Percentiles rank a stretch among this genome's conserved stretches.
These are phyloP conservation scores for Fagopyrum esculentum DNA, from an alignment of 148 eudicot species.

Conservation along the genomic window DNA sequence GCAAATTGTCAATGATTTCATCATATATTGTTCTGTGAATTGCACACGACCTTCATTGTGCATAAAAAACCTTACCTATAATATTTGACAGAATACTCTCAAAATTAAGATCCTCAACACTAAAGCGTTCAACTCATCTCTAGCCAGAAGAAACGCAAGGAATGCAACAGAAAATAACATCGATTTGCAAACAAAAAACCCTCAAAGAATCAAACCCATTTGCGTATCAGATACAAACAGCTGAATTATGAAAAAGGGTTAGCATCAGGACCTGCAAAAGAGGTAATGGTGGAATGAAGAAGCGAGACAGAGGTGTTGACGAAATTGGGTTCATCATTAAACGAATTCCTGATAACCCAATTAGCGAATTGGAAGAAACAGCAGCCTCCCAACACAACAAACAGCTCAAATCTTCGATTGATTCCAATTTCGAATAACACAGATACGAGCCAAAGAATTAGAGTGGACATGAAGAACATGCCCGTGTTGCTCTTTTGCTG, in stretches of 20 bases:
- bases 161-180: not conserved
- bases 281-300: slow-evolving; percentile 68
- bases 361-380: slow-evolving; percentile 59
- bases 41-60: not conserved
- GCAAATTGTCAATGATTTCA: too few species aligned
- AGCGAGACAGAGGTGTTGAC: slow-evolving; percentile 86
- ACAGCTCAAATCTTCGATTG: slow-evolving; percentile 42
- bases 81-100: not conserved
- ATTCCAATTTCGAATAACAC: slow-evolving; percentile 54
- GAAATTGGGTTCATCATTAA: slow-evolving; percentile 51
- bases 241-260: not conserved
- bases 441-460: slow-evolving; percentile 61
- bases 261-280: slow-evolving; percentile 47
- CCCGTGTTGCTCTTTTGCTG: slow-evolving; percentile 23
- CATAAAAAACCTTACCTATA: not conserved
- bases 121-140: not conserved
- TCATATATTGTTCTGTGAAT: not conserved
- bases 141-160: not conserved
- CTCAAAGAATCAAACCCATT: not conserved
- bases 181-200: not conserved
- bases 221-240: not conserved
- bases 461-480: slow-evolving; percentile 49
- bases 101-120: not conserved
- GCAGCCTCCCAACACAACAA: slow-evolving; percentile 35
- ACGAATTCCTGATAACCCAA: slow-evolving; percentile 36